Evolutionary conservation across 192 early-diverging fungal genomes (phyloP), one percentile per base, ranked within the genome.

Genomic region (Ambispora gerdemannii): DNA sequence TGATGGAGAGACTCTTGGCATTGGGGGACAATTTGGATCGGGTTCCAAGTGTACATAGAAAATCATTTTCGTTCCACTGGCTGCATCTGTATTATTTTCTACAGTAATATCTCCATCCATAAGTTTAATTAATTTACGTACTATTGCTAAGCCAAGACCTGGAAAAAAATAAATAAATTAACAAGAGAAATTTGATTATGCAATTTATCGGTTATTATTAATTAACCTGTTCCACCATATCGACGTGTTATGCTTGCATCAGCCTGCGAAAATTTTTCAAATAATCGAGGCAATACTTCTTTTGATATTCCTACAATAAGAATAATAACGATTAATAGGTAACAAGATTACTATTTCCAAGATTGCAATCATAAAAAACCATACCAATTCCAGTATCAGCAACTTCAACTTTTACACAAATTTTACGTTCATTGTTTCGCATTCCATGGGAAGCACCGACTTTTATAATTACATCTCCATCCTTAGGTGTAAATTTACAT

Each of bases 401-500:
- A 0, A 80, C 79, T 27, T 66, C 72, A 35, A 70, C 34, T 63
- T 22, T 63, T 24, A 63, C 15, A 7, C 20, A 22, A 24, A 63
- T 24, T 24, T 63, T 63, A 11, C 10, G 19, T 13, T 0, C 24
- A 13, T 43, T 51, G 8, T 62, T 24, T 20, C 2, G 52, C n/a
- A 19, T 19, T 31, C 36, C 35, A 30, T 63, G 3, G 15, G 36
- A 32, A n/a, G n/a, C 27, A 13, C 17, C 51, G 20, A 56, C 60
- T 35, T 70, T 70, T 17, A 47, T 50, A 4, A 75, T 35, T 20
- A 75, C 77, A 31, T 75, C 72, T 20, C 67, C 77, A 67, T 78
- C 75, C 2, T 17, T 10, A 11, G 27, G 36, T 3, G 82, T 83
- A 49, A 83, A 85, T 65, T 86, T 86, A 73, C 84, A 80, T 19